Evolutionary conservation across 2,329 filamentous ascomycete species (phyloP).

Genomic region (Colletotrichum neosansevieriae): DNA sequence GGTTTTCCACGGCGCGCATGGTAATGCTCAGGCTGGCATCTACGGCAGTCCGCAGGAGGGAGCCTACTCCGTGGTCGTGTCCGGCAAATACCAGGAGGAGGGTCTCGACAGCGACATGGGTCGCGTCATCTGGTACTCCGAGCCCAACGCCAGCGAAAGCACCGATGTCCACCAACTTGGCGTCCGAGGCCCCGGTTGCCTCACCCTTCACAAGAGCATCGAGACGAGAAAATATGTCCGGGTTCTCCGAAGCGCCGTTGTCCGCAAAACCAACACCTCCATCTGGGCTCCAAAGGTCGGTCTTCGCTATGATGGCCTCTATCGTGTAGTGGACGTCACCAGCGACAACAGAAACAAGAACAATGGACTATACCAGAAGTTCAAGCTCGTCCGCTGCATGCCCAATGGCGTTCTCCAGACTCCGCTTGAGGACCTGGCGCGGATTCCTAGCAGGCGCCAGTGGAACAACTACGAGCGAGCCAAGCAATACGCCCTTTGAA

Average conservation of each 20-base stretch:
- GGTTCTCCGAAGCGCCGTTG: slow-evolving; percentile 46
- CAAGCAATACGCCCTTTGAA: too few relatives aligned
- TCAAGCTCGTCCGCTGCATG: slow-evolving; percentile 29
- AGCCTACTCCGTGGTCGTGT: slow-evolving; percentile 67
- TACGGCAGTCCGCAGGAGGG: slow-evolving; percentile 58
- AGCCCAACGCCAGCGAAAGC: slow-evolving; percentile 43
- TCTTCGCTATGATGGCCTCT: slow-evolving; percentile 53
- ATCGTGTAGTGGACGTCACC: slow-evolving; percentile 41
- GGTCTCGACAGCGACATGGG: slow-evolving; percentile 45
- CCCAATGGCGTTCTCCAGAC: slow-evolving; percentile 17
- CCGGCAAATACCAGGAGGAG: slow-evolving; percentile 46
- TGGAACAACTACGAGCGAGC: slow-evolving; percentile 17
- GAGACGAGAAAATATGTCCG: slow-evolving; percentile 42
- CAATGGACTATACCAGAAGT: slow-evolving; percentile 27
- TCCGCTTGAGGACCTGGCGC: neutral
- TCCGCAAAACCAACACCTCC: neutral
- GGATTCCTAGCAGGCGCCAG: slow-evolving; percentile 29
- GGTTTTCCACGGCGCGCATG: slow-evolving; percentile 66
- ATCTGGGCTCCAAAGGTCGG: slow-evolving; percentile 43
- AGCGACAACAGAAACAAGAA: too few relatives aligned
- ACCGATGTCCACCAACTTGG: slow-evolving; percentile 9
- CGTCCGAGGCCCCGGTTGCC: slow-evolving; percentile 34
- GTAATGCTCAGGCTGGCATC: slow-evolving; percentile 62
- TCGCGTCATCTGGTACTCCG: slow-evolving; percentile 45
- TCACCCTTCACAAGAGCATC: slow-evolving; percentile 42